Base-by-base conservation (phyloP, 305 asterid genomes). In the Ilex paraguariensis region DNA sequence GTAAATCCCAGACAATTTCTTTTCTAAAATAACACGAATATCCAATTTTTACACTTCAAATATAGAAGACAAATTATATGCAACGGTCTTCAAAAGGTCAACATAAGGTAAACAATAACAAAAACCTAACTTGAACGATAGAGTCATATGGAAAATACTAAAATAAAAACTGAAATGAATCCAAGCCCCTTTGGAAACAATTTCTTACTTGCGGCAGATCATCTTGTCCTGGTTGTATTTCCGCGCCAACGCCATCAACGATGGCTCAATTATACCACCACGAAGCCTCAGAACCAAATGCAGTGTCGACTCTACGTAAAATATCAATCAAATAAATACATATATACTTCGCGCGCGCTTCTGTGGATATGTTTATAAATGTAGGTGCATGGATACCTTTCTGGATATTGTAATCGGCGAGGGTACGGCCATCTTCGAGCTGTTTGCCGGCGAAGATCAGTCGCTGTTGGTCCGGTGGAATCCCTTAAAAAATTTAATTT, bases 271-370 rank as follows among this genome's bases (percentile, higher is more conserved):
- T 17, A 66, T 71, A n/a, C 76, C 71, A 46, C 76, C 71, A 39
- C 76, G 65, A 31, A 71, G 68, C 71, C 76, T 71, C 72, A 72
- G 13, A 49, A 72, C 72, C 63, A 72, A 55, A 62, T 72, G 76
- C 14, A 72, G 49, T 44, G 76, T 72, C 44, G 76, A 72, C 36
- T 72, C 71, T 71, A 54, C 53, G 56, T 60, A 64, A 33, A 13
- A 57, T 54, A 70, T 58, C 73, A 13, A 7, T 46, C 10, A 46
- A 46, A 46, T 46, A 46, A 46, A 10, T 5, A 62, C 32, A 58
- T 52, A 53, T 54, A 54, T 59, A 21, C 28, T 21, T 21, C 28
- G 28, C 28, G 28, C 2, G 28, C 28, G 28, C 1, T 21, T 21
- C 28, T 21, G 28, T 21, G 28, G 28, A 21, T 21, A 21, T 21